Evolutionary conservation across 2,329 filamentous ascomycete species (phyloP).

Genomic region (Stromatinia cepivora): DNA sequence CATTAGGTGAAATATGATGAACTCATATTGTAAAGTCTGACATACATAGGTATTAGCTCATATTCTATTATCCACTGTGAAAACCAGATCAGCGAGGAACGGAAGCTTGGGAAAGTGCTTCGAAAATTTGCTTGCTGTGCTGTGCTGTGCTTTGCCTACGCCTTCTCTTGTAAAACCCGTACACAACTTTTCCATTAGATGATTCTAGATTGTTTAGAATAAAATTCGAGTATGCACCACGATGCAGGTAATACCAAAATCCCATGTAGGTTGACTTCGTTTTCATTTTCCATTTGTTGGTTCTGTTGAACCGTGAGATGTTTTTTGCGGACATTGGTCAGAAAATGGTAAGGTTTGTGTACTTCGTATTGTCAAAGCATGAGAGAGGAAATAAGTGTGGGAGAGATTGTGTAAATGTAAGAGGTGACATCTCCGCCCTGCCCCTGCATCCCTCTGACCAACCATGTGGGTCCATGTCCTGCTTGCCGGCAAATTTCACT

Average conservation of each 20-base stretch:
- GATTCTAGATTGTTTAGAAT: conserved; percentile 17
- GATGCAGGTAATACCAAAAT: conserved; percentile 17
- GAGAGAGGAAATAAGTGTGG: conserved; percentile 6
- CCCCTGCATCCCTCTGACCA: conserved; percentile 20
- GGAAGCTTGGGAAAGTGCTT: background rate
- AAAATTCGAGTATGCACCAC: conserved; percentile 5
- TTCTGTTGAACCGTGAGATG: conserved; percentile 1
- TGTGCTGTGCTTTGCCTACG: background rate
- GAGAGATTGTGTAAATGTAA: conserved; percentile 1
- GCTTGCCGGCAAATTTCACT: conserved; percentile 17
- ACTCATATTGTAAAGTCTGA: conserved; percentile 17
- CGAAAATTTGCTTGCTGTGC: background rate
- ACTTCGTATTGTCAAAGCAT: background rate
- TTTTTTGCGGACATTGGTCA: background rate
- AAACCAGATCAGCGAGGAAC: background rate
- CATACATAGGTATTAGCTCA: background rate
- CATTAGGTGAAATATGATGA: conserved; percentile 4
- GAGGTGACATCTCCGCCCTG: conserved; percentile 17
- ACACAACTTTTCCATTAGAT: background rate
- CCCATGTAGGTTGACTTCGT: conserved; percentile 6
- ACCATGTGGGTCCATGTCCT: background rate
- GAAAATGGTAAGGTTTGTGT: conserved; percentile 12
- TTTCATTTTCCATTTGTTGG: conserved; percentile 11
- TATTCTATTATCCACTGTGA: conserved; percentile 1
- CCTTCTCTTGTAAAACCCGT: background rate